Conservation (phyloP, 176 grass and related monocot species). For the Bolboschoenus planiculmis region DNA sequence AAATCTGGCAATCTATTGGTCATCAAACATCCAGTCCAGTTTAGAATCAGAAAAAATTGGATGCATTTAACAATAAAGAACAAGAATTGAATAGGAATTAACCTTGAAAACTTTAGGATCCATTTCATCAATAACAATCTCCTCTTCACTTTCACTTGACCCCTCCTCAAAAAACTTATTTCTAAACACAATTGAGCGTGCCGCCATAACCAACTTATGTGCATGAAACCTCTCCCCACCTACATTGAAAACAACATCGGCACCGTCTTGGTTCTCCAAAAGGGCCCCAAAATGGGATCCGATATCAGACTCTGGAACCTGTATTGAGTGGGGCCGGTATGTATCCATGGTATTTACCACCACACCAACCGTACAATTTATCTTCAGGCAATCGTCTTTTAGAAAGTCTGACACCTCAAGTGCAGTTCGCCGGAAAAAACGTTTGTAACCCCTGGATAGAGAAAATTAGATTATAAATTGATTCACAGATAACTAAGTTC, state of each 20-base stretch:
- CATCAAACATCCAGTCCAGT: neutral
- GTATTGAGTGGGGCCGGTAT: conserved; percentile 50
- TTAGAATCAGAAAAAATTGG: neutral
- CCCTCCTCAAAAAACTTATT: conserved; percentile 48
- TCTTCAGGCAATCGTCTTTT: conserved; percentile 93
- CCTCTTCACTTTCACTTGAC: conserved; percentile 41
- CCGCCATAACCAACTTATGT: conserved; percentile 73
- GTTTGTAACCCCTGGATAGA: conserved; percentile 79
- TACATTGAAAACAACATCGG: conserved; percentile 75
- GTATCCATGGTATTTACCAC: conserved; percentile 68
- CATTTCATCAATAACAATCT: conserved; percentile 59
- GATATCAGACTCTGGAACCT: conserved; percentile 78
- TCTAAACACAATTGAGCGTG: conserved; percentile 60
- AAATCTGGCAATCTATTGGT: neutral
- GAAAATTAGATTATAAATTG: conserved; percentile 18
- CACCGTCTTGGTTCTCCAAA: conserved; percentile 67
- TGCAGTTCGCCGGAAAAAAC: conserved; percentile 56
- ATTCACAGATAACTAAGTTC: neutral
- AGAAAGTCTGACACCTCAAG: conserved; percentile 85
- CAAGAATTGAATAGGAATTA: conserved; percentile 10
- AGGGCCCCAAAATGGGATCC: conserved; percentile 73
- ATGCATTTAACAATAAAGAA: conserved; percentile 6
- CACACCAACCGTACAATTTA: conserved; percentile 87
- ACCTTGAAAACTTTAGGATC: conserved; percentile 86
- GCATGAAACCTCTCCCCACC: conserved; percentile 79